Conservation (phyloP, 345 rosid species). For the Linum tenue region DNA sequence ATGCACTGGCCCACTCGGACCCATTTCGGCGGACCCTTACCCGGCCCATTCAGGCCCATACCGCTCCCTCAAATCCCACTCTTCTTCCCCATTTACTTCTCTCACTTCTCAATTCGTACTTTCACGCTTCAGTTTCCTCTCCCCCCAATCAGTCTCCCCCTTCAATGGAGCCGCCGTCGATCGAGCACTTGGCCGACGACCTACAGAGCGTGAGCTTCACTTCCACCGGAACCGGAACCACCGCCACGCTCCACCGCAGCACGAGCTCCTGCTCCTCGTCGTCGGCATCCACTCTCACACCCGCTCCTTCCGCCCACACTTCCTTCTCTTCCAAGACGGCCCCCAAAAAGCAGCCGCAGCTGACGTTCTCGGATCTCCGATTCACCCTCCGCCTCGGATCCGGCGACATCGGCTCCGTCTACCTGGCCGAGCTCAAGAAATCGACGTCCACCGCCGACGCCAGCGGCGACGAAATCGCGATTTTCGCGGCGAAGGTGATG, state of each 20-base stretch:
- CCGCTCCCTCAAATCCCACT: not conserved
- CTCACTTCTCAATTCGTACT: not conserved
- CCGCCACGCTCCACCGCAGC: slow-evolving; percentile 62
- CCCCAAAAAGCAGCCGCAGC: slow-evolving; percentile 11
- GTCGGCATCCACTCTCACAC: slow-evolving; percentile 53
- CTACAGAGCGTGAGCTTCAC: slow-evolving; percentile 88
- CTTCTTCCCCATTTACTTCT: not conserved
- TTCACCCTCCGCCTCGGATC: slow-evolving; percentile 81
- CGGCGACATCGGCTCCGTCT: slow-evolving; percentile 92
- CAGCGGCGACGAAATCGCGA: not conserved
- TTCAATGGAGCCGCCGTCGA: not conserved
- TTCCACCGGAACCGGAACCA: slow-evolving; percentile 40
- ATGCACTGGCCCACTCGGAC: not conserved
- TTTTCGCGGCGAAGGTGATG: slow-evolving; percentile 82
- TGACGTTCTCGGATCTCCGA: slow-evolving; percentile 63
- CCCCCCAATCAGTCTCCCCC: not conserved
- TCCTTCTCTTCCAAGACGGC: slow-evolving; percentile 34
- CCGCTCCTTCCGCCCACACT: slow-evolving; percentile 52
- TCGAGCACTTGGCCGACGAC: slow-evolving; percentile 71
- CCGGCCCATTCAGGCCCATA: not conserved
- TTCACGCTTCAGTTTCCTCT: not conserved
- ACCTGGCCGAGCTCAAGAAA: slow-evolving; percentile 58
- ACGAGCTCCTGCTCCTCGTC: slow-evolving; percentile 53
- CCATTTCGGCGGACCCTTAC: not conserved
- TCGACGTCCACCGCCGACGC: slow-evolving; percentile 6